These are phyloP conservation scores for Lithocarpus polystachyus DNA, from an alignment of 306 rosid genomes.

Conservation along the genomic window DNA sequence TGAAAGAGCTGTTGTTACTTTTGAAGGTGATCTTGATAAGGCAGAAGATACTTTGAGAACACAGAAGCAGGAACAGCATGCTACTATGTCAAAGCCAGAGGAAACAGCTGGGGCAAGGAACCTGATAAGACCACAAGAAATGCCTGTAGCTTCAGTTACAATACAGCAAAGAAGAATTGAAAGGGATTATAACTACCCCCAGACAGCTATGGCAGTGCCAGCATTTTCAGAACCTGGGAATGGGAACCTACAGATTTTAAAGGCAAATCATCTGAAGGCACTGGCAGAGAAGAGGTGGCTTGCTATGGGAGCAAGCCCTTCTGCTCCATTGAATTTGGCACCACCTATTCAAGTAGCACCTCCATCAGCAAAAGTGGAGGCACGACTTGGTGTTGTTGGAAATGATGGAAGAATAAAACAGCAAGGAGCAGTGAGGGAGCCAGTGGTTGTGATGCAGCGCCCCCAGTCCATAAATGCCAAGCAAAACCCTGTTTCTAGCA, in stretches of 20 bases:
- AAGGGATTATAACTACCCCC: constrained; percentile 55
- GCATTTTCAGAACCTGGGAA: constrained; percentile 38
- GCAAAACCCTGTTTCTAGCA: constrained; percentile 36
- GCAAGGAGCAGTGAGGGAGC: constrained; percentile 57
- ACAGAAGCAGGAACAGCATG: constrained; percentile 51
- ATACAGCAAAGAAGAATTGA: constrained; percentile 60
- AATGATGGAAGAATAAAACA: constrained; percentile 48
- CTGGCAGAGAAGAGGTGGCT: constrained; percentile 58
- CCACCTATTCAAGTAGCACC: constrained; percentile 47
- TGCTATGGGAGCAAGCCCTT: constrained; percentile 46
- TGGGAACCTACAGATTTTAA: constrained; percentile 38
- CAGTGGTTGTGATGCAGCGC: constrained; percentile 58
- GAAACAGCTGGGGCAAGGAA: constrained; percentile 41
- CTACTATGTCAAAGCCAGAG: constrained; percentile 45
- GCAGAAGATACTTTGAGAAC: constrained; percentile 51
- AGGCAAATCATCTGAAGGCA: constrained; percentile 43
- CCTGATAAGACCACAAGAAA: constrained; percentile 40
- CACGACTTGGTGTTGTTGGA: constrained; percentile 32
- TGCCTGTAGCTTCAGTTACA: constrained; percentile 29
- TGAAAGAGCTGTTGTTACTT: constrained; percentile 70
- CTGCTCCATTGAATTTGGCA: constrained; percentile 41
- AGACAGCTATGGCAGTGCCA: constrained; percentile 36
- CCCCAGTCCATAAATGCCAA: constrained; percentile 51
- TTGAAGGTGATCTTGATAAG: constrained; percentile 82
- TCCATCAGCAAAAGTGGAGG: constrained; percentile 44